Conservation (phyloP, 1,284 basidiomycete species). For the Cutaneotrichosporon cavernicola region DNA sequence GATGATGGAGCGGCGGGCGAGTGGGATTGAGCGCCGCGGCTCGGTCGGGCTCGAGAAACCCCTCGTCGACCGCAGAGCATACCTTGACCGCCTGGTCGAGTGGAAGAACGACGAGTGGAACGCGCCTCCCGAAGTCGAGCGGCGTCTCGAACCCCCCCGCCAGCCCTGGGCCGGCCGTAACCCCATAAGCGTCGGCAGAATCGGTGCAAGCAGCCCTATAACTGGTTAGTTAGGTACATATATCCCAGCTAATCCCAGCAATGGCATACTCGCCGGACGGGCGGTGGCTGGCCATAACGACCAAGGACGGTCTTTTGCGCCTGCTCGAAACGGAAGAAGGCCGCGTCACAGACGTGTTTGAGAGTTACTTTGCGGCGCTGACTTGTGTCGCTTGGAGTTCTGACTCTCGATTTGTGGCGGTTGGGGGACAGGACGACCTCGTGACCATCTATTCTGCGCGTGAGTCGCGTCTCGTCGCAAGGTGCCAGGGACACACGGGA, state of each 20-base stretch:
- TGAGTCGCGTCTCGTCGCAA: conserved; percentile 88
- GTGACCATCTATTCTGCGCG: conserved; percentile 87
- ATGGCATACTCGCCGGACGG: conserved; percentile 88
- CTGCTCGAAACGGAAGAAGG: conserved; percentile 82
- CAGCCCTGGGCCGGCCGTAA: conserved; percentile 51
- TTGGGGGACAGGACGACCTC: conserved; percentile 90
- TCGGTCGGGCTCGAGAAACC: background rate
- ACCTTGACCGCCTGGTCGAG: conserved; percentile 36
- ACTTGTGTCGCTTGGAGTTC: conserved; percentile 86
- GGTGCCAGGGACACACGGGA: conserved; percentile 94
- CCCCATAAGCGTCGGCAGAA: conserved; percentile 48
- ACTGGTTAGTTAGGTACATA: conserved; percentile 60
- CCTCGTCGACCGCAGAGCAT: conserved; percentile 12
- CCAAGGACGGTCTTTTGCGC: conserved; percentile 82
- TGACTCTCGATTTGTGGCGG: conserved; percentile 86
- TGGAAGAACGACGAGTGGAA: conserved; percentile 53
- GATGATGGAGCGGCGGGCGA: background rate
- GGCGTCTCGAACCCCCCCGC: conserved; percentile 39
- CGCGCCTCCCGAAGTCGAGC: conserved; percentile 24
- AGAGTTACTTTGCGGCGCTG: conserved; percentile 86
- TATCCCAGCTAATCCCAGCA: conserved; percentile 56
- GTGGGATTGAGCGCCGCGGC: conserved; percentile 5
- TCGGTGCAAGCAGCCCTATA: conserved; percentile 58
- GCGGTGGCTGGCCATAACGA: conserved; percentile 76
- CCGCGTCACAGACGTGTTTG: conserved; percentile 81